phyloP scores from a whole-genome alignment of 495 filamentous ascomycete genomes.

The Aspergillus carlsbadensis region DNA sequence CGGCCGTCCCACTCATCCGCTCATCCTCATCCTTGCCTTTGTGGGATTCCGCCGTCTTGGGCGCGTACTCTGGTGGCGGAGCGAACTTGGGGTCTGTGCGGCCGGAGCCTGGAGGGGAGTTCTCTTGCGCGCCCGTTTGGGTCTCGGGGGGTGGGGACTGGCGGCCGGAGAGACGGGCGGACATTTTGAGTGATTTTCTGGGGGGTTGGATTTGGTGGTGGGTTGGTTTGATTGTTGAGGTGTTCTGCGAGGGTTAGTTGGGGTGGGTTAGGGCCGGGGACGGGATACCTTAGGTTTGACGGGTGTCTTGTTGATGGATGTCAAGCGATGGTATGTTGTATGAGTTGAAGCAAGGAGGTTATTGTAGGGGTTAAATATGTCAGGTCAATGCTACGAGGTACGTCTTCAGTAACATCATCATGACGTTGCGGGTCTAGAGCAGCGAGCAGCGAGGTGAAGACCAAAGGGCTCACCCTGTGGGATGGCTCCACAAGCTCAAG shows the following conservation, averaged over 20 bases:
- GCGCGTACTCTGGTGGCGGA: slow-evolving; percentile 31
- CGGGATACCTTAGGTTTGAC: no score
- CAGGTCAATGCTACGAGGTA: neutral
- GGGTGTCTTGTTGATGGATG: neutral
- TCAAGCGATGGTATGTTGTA: neutral
- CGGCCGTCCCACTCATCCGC: slow-evolving; percentile 21
- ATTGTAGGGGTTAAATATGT: neutral
- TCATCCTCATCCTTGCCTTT: neutral
- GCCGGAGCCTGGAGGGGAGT: slow-evolving; percentile 54
- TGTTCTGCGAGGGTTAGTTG: neutral
- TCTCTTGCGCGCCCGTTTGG: slow-evolving; percentile 64
- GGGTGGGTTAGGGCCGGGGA: no score
- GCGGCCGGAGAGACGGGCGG: slow-evolving; percentile 55
- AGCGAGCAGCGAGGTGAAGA: neutral
- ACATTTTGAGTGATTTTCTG: slow-evolving; percentile 29
- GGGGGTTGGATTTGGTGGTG: slow-evolving; percentile 2
- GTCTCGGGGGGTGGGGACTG: slow-evolving; percentile 78
- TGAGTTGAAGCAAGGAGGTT: neutral
- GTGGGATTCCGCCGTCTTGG: slow-evolving; percentile 36
- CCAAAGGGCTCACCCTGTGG: no score
- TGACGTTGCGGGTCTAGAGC: slow-evolving; percentile 12
- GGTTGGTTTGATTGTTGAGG: neutral
- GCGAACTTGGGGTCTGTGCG: slow-evolving; percentile 46
- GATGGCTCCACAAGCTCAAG: neutral
- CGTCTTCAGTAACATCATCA: slow-evolving; percentile 5